These are phyloP conservation scores for Colletotrichum endophyticum DNA, from an alignment of 2,329 filamentous ascomycete species.

Conservation along the genomic window DNA sequence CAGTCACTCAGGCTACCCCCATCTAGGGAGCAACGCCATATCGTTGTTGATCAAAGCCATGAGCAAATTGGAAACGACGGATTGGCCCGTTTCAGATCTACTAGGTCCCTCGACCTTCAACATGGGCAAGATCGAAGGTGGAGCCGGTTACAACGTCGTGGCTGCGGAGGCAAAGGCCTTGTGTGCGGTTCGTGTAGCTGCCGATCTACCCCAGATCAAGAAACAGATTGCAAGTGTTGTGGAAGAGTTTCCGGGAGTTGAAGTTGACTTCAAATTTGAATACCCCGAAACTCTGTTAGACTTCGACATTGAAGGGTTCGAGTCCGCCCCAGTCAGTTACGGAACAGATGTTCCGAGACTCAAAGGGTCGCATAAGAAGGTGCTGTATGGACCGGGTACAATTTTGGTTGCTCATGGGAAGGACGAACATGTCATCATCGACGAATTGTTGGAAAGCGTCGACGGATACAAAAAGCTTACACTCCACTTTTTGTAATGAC, in stretches of 20 bases:
- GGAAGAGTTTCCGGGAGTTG: not conserved
- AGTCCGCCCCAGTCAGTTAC: constrained; percentile 18
- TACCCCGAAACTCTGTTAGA: constrained; percentile 19
- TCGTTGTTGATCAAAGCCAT: not conserved
- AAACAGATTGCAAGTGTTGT: not conserved
- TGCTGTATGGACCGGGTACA: constrained; percentile 24
- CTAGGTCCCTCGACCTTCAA: constrained; percentile 20
- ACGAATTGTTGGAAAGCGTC: not conserved
- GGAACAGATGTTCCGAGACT: constrained; percentile 23
- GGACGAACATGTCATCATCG: not conserved
- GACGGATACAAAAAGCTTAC: not conserved
- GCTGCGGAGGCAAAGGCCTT: not conserved
- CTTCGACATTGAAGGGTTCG: constrained; percentile 16
- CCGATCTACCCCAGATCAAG: constrained; percentile 2
- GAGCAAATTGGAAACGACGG: not conserved
- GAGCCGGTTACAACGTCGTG: constrained; percentile 20
- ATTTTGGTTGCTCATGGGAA: constrained; percentile 22
- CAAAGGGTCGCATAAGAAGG: constrained; percentile 20
- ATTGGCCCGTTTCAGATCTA: not conserved
- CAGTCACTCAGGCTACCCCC: not conserved
- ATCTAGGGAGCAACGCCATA: not conserved
- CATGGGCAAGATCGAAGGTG: constrained; percentile 19
- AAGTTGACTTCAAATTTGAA: constrained; percentile 12
- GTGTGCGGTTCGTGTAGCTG: not conserved
- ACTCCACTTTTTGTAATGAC: too few relatives aligned